These are phyloP conservation scores for Diospyros kaki DNA, from an alignment of 148 eudicot species.

Conservation along the genomic window DNA sequence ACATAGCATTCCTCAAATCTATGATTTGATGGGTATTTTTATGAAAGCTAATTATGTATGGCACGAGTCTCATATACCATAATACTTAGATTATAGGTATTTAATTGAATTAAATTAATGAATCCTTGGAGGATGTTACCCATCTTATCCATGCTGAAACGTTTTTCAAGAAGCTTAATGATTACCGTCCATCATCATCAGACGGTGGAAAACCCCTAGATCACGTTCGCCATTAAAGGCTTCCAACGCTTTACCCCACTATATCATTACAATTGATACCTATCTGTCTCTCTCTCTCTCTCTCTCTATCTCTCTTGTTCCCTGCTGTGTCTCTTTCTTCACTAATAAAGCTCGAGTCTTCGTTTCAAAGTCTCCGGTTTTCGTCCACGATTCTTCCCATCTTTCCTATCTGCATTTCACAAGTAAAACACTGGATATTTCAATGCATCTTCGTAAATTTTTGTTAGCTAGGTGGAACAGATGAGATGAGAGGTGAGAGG, in stretches of 20 bases:
- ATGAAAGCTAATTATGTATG: no score
- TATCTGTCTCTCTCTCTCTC: neutral
- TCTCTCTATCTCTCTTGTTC: neutral
- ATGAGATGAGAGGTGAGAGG: neutral
- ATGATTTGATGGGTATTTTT: no score
- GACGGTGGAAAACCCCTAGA: neutral
- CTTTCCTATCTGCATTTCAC: constrained; percentile 11
- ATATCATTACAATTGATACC: neutral
- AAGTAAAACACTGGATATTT: neutral
- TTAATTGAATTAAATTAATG: no score
- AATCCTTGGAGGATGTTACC: no score
- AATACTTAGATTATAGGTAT: no score
- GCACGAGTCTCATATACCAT: no score
- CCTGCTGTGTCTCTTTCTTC: neutral
- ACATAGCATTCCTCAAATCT: no score
- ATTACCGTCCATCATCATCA: neutral
- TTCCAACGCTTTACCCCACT: constrained; percentile 4
- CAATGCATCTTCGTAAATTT: neutral
- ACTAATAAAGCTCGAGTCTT: neutral
- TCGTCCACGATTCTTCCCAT: neutral
- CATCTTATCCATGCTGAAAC: no score
- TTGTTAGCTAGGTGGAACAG: neutral
- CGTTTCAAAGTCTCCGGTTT: neutral
- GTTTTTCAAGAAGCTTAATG: no score
- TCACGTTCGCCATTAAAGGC: neutral